Evolutionary conservation across 257 asterid species (phyloP), one percentile per base, ranked within the genome.

Genomic region (Plectranthus barbatus): DNA sequence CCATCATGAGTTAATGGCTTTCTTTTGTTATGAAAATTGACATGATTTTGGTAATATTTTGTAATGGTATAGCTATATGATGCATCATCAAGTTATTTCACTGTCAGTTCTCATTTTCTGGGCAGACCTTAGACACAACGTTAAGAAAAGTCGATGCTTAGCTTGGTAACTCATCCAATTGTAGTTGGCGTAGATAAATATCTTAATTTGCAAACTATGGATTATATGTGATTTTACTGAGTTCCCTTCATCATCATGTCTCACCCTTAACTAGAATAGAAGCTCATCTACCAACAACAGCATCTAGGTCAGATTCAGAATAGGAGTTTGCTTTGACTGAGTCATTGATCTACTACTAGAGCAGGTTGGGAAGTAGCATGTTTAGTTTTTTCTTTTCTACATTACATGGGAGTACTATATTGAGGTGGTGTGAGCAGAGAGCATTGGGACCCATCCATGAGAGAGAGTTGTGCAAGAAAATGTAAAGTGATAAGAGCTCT

Each of bases 31-130:
- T 68, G 62, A 61, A 59, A 54, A 41, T 50, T 57, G 53, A 53
- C 63, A 57, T 50, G 54, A 49, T 15, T 50, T 44, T 54, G 71
- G 42, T 60, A 41, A 34, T 69, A 19, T 60, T 57, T 64, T 44
- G 57, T 59, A 58, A 64, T 66, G 70, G 71, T 75, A 58, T 68
- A 75, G 50, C 55, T 54, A 69, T 65, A 72, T 62, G 48, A 66
- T 55, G 67, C 54, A 65, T 47, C 51, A 7, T 23, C 29, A 23
- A n/a, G n/a, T 24, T 51, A 48, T 18, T 61, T 44, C 3, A 7
- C 34, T 14, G 56, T 45, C 37, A 4, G 29, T 59, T 61, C n/a
- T 36, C 54, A 4, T 13, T 44, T 9, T 53, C 13, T 69, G 60
- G 63, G 58, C 56, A 31, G 6, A 12, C 31, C 64, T 8, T 46